phyloP scores from a whole-genome alignment of 1,284 basidiomycete genomes.

The Kalmanozyma brasiliensis region DNA sequence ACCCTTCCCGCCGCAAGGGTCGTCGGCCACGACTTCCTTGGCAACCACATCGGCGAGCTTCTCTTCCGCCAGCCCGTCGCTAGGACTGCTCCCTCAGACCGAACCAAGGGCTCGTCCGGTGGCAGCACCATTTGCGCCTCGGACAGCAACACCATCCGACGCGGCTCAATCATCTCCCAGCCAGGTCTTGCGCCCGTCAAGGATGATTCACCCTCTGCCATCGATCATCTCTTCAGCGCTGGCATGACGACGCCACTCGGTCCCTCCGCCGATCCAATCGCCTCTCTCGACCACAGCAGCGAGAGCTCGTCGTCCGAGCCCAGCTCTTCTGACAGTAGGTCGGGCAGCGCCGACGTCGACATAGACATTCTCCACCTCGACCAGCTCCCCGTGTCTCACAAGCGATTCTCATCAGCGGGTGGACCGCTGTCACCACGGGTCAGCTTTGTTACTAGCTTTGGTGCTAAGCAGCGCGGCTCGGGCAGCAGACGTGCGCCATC shows the following conservation, averaged over 20 bases:
- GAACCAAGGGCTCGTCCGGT: slow-evolving; percentile 15
- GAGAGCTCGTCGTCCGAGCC: slow-evolving; percentile 29
- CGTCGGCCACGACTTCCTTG: slow-evolving; percentile 45
- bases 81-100: background rate
- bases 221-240: slow-evolving; percentile 12
- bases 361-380: slow-evolving; percentile 14
- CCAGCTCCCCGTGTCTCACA: slow-evolving; percentile 16
- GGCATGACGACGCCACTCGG: slow-evolving; percentile 6
- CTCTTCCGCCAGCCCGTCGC: slow-evolving; percentile 40
- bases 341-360: slow-evolving; percentile 19
- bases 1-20: slow-evolving; percentile 28
- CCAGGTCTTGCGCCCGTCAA: background rate
- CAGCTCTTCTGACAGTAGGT: slow-evolving; percentile 24
- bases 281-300: slow-evolving; percentile 21
- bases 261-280: slow-evolving; percentile 9
- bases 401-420: slow-evolving; percentile 9
- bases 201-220: background rate
- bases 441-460: slow-evolving; percentile 39
- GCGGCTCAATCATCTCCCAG: slow-evolving; percentile 4
- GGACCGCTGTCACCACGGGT: slow-evolving; percentile 13
- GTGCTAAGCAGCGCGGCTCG: slow-evolving; percentile 24
- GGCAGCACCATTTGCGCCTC: slow-evolving; percentile 14
- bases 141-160: slow-evolving; percentile 4
- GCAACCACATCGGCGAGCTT: slow-evolving; percentile 48
- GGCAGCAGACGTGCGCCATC: slow-evolving; percentile 24